Conservation (phyloP, 148 eudicot genomes). For the Suaeda aralocaspica region DNA sequence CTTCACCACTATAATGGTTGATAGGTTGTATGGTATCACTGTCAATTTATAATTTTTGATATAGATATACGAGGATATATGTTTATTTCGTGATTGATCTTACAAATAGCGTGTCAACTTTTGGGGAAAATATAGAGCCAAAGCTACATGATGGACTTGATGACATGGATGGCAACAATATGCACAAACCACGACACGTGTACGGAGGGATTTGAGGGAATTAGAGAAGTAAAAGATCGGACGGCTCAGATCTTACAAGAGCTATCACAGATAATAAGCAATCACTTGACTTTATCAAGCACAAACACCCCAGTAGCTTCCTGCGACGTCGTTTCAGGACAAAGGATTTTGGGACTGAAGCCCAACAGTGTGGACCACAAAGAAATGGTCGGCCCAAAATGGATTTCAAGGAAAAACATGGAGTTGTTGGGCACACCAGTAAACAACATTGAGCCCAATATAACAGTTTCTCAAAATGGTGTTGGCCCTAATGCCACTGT, state of each 20-base stretch:
- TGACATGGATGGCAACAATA: constrained; percentile 66
- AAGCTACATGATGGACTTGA: constrained; percentile 31
- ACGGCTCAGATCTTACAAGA: constrained; percentile 1
- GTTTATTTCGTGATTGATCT: no score
- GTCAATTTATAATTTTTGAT: no score
- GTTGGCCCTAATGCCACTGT: constrained; percentile 2
- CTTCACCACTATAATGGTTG: no score
- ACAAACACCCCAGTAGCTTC: neutral
- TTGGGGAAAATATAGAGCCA: neutral
- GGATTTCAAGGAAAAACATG: neutral
- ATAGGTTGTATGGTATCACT: no score
- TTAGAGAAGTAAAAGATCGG: neutral
- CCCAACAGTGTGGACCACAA: neutral
- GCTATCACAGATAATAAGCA: constrained; percentile 4
- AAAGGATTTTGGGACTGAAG: neutral
- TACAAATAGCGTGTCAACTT: no score
- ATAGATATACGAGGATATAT: no score
- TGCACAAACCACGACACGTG: constrained; percentile 35
- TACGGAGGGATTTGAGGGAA: constrained; percentile 7
- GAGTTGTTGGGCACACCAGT: neutral
- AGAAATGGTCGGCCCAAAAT: neutral
- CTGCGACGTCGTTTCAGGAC: neutral
- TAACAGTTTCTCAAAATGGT: constrained; percentile 7
- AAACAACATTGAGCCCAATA: neutral
- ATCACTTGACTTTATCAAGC: constrained; percentile 1